Evolutionary conservation across 2,329 filamentous ascomycete genomes (phyloP), one percentile per base, ranked within the genome.

Genomic region (Nothomitra cinnamomea): DNA sequence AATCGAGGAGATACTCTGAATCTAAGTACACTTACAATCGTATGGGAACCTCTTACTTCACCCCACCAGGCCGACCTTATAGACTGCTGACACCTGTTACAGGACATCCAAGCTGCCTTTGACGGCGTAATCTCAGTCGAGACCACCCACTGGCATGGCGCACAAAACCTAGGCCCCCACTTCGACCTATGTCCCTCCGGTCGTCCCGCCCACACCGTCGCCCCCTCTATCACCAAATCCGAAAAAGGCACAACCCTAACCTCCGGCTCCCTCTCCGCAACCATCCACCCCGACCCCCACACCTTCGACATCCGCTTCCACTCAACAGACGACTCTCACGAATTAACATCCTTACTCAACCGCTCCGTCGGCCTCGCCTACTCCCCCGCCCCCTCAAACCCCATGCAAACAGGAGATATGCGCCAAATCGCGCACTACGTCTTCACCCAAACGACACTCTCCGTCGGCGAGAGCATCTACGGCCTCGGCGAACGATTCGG

Each of bases 401-500:
- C 72, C 1, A 69, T 76, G 64, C 69, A 76, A 59, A 73, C 73
- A 0, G 73, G 69, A 21, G 76, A 79, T 55, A 72, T 79, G 67
- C 54, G 57, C 1, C 59, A 61, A 6, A 61, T 65, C 35, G 63
- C 69, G 42, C 70, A 72, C 52, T 70, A 69, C 56, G 63, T 73
- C 22, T 68, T 72, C 38, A 71, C 70, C 1, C 69, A 72, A 53
- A 69, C 67, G 5, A 70, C 71, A 19, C 60, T 73, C 0, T 61
- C 65, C 13, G 70, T 78, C 2, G 70, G 72, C 15, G 85, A 88
- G 65, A 78, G 79, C 0, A 74, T 88, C 13, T 83, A 86, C 64
- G 84, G 85, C 0, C 72, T 88, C 2, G 85, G 84, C 1, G 84
- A 88, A 66, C 73, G 85, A 13, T 89, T 88, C 62, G 84, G 84